phyloP scores from a whole-genome alignment of 371 early-diverging fungal genomes.

The Parasitella parasitica region DNA sequence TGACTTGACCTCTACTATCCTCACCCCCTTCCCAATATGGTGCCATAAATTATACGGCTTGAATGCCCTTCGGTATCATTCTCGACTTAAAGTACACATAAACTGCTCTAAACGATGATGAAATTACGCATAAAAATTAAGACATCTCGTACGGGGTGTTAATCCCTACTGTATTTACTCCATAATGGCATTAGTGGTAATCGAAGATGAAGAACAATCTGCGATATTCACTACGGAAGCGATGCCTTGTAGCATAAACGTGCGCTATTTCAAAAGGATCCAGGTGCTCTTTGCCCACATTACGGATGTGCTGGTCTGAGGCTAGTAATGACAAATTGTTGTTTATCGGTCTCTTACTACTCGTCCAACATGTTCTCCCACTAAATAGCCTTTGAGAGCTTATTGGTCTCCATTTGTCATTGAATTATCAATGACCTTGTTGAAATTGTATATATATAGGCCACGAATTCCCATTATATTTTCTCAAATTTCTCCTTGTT shows the following conservation, averaged over 20 bases:
- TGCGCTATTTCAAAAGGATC: neutral
- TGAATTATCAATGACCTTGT: conserved; percentile 7
- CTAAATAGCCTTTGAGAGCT: conserved; percentile 9
- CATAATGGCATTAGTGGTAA: too few relatives aligned
- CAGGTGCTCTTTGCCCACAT: neutral
- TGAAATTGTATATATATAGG: conserved; percentile 16
- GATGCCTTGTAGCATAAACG: neutral
- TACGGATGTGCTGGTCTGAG: conserved; percentile 38
- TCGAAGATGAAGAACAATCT: neutral
- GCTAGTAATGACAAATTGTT: conserved; percentile 45
- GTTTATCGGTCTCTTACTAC: conserved; percentile 19
- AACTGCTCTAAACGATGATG: neutral
- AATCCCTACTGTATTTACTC: neutral
- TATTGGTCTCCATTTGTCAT: conserved; percentile 29
- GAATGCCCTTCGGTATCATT: neutral
- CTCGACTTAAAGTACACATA: neutral
- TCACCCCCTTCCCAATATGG: neutral
- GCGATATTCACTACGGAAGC: neutral
- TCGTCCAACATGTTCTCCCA: conserved; percentile 7
- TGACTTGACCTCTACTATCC: neutral
- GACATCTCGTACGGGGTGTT: neutral
- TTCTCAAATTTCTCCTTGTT: neutral
- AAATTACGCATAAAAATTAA: neutral
- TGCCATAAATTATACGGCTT: neutral
- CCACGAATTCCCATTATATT: neutral